Conservation (phyloP, 2,329 filamentous ascomycete species). For the Diaporthe ampelina region DNA sequence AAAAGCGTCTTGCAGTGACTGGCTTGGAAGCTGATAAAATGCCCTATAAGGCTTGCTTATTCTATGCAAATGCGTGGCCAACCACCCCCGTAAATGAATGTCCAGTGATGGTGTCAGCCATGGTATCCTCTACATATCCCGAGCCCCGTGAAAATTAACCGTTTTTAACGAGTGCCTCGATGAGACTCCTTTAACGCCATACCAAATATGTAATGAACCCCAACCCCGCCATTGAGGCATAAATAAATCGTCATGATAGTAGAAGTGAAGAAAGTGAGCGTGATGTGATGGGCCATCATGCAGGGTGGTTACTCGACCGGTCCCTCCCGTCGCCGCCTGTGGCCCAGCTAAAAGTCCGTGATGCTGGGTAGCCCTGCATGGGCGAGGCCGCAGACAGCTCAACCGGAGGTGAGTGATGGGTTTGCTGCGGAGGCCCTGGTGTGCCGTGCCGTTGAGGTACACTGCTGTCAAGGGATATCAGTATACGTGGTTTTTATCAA, state of each 20-base stretch:
- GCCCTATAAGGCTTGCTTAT: not conserved
- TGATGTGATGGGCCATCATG: slow-evolving; percentile 17
- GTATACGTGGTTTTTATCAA: slow-evolving; percentile 25
- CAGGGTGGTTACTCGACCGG: slow-evolving; percentile 35
- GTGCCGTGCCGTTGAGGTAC: slow-evolving; percentile 35
- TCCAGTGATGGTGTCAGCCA: not conserved
- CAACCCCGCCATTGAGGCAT: not conserved
- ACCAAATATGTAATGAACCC: not conserved
- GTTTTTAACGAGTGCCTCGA: not conserved
- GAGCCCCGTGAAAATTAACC: not conserved
- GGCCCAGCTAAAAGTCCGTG: slow-evolving; percentile 51
- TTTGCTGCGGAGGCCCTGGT: slow-evolving; percentile 28
- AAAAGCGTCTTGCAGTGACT: not conserved
- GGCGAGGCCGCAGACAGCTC: slow-evolving; percentile 55
- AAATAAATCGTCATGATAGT: slow-evolving; percentile 5
- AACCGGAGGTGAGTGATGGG: slow-evolving; percentile 44
- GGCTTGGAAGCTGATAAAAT: not conserved
- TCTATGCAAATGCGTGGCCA: slow-evolving; percentile 12
- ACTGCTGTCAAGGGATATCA: slow-evolving; percentile 38
- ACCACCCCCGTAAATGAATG: slow-evolving; percentile 12
- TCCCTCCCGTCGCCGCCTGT: slow-evolving; percentile 39
- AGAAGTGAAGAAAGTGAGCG: not conserved
- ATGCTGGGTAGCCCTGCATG: slow-evolving; percentile 51
- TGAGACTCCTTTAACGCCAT: slow-evolving; percentile 16
- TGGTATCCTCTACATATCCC: not conserved